Evolutionary conservation across 192 early-diverging fungal species (phyloP).

Genomic region (Coemansia sp.): DNA sequence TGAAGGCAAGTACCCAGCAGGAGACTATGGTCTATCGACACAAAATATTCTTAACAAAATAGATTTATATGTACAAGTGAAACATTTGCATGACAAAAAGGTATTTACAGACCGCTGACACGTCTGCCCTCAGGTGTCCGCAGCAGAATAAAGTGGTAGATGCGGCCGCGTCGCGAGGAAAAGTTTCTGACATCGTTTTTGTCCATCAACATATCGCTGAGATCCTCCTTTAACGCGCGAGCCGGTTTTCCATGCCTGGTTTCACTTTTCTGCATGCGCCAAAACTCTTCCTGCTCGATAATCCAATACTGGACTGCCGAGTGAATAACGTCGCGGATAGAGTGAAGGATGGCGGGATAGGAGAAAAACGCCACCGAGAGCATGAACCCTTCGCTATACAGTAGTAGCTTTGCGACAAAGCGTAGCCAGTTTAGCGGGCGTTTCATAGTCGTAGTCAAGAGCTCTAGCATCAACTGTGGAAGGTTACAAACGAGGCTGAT

Average conservation of each 20-base stretch:
- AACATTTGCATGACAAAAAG: no score
- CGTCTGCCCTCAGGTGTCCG: constrained; percentile 41
- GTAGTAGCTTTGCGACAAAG: constrained; percentile 11
- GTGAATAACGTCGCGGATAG: constrained; percentile 42
- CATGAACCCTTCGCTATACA: constrained; percentile 43
- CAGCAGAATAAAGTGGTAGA: constrained; percentile 39
- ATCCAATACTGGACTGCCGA: constrained; percentile 49
- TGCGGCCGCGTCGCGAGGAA: constrained; percentile 29
- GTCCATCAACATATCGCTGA: constrained; percentile 13
- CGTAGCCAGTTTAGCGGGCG: constrained; percentile 14
- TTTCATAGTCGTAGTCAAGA: constrained; percentile 25
- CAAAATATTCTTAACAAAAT: no score
- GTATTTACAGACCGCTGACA: constrained; percentile 6
- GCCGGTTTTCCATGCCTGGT: neutral
- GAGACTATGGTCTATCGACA: no score
- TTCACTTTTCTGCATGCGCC: constrained; percentile 25
- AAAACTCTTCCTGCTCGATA: constrained; percentile 50
- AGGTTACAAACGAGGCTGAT: constrained; percentile 47
- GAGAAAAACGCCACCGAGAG: constrained; percentile 39
- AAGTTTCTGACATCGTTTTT: constrained; percentile 30
- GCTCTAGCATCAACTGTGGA: constrained; percentile 40
- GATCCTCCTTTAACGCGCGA: neutral
- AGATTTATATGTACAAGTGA: no score
- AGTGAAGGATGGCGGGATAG: constrained; percentile 45
- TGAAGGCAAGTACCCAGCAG: no score